A percentile compares a stretch with the other conserved stretches of the same genome.
phyloP scores from a whole-genome alignment of 371 early-diverging fungal genomes.

The Fennellomyces sp. region DNA sequence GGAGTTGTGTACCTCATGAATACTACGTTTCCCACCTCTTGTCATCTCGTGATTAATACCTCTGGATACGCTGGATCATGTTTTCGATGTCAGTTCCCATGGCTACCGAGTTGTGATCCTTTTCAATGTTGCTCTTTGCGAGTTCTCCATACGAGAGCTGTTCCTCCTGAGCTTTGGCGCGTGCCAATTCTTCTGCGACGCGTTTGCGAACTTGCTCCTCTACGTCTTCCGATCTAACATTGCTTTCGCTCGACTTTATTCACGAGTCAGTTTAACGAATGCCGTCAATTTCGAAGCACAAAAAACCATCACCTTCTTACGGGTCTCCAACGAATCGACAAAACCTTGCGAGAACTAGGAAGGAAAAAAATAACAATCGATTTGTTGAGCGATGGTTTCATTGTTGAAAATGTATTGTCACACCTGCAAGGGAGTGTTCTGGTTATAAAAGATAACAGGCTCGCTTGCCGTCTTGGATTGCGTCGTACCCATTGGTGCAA shows the following conservation, averaged over 20 bases:
- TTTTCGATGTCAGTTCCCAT: slow-evolving; percentile 45
- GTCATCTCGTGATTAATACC: slow-evolving; percentile 20
- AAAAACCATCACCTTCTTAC: slow-evolving; percentile 24
- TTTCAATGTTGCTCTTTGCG: slow-evolving; percentile 44
- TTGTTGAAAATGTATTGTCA: neutral
- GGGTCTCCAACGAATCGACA: slow-evolving; percentile 35
- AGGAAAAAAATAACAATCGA: slow-evolving; percentile 4
- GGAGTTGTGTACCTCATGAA: neutral
- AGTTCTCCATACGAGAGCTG: slow-evolving; percentile 36
- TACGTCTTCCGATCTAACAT: slow-evolving; percentile 38
- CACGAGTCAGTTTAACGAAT: neutral
- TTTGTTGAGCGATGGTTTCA: neutral
- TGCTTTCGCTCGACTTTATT: slow-evolving; percentile 7
- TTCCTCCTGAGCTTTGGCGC: slow-evolving; percentile 30
- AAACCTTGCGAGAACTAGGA: slow-evolving; percentile 36
- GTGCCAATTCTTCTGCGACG: slow-evolving; percentile 45
- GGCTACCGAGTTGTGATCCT: slow-evolving; percentile 48
- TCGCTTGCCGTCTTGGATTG: slow-evolving; percentile 44
- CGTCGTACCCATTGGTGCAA: slow-evolving; percentile 41
- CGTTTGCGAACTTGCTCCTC: slow-evolving; percentile 47
- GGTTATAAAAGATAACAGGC: slow-evolving; percentile 52
- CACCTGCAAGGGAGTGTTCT: slow-evolving; percentile 49
- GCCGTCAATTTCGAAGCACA: neutral
- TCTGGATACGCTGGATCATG: slow-evolving; percentile 50
- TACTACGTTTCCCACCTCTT: neutral